Conservation (phyloP, 2,329 filamentous ascomycete genomes). For the Aschersonia sp. region DNA sequence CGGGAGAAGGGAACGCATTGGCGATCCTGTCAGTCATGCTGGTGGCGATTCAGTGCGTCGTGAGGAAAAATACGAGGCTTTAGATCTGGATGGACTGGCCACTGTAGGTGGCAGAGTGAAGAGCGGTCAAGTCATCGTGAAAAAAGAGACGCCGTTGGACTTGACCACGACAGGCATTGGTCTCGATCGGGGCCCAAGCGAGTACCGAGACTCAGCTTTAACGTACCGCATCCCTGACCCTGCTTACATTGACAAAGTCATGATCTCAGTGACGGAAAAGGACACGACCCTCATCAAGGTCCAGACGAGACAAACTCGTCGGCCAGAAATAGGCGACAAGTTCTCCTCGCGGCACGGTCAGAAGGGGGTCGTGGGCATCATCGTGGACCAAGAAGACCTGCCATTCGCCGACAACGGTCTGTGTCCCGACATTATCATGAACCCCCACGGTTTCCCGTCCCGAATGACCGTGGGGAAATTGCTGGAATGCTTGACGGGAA, state of each 20-base stretch:
- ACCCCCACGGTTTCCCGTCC: conserved; percentile 97
- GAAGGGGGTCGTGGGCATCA: conserved; percentile 94
- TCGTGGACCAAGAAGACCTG: conserved; percentile 93
- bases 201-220: conserved; percentile 53
- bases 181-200: conserved; percentile 46
- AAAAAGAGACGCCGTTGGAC: conserved; percentile 76
- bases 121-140: conserved; percentile 72
- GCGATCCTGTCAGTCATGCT: conserved; percentile 36
- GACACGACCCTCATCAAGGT: conserved; percentile 85
- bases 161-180: conserved; percentile 60
- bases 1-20: conserved; percentile 53
- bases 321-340: conserved; percentile 93
- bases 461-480: conserved; percentile 99
- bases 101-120: conserved; percentile 71
- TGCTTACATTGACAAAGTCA: conserved; percentile 89
- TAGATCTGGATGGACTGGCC: conserved; percentile 80
- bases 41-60: conserved; percentile 44
- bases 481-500: conserved; percentile 86
- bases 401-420: conserved; percentile 86
- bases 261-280: conserved; percentile 79
- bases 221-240: conserved; percentile 76
- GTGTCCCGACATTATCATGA: conserved; percentile 99
- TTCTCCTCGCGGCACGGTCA: conserved; percentile 98
- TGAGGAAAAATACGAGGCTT: conserved; percentile 53
- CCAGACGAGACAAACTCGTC: conserved; percentile 86